phyloP scores from a whole-genome alignment of 2,329 filamentous ascomycete genomes.

The Microdochium paspali region DNA sequence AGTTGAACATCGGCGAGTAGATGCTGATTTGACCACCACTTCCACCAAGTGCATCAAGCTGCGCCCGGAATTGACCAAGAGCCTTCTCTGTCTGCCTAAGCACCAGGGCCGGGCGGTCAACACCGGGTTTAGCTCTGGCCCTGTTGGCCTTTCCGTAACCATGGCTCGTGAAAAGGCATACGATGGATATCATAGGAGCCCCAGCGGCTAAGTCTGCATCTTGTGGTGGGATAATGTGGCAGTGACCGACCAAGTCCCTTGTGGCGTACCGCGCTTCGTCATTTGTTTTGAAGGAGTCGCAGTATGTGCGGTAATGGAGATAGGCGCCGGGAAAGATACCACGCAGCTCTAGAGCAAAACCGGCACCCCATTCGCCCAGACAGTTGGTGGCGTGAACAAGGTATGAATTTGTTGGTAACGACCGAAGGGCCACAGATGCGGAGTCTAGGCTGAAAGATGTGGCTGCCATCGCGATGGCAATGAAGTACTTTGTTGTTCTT shows the following conservation, averaged over 20 bases:
- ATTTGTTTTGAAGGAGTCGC: constrained; percentile 8
- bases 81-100: constrained; percentile 8
- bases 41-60: constrained; percentile 4
- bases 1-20: constrained; percentile 14
- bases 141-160: constrained; percentile 8
- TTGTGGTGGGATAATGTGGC: constrained; percentile 18
- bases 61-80: constrained; percentile 6
- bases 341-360: constrained; percentile 16
- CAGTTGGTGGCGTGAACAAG: constrained; percentile 22
- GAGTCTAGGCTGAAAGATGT: background rate
- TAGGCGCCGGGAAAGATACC: constrained; percentile 15
- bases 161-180: constrained; percentile 13
- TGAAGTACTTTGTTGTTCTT: too few species aligned
- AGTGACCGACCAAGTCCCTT: constrained; percentile 12
- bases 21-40: constrained; percentile 1
- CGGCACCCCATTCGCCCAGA: constrained; percentile 18
- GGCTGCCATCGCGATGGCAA: background rate
- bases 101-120: constrained; percentile 7
- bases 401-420: constrained; percentile 6
- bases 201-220: constrained; percentile 9
- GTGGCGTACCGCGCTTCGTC: constrained; percentile 7
- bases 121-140: constrained; percentile 6
- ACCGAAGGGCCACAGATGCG: constrained; percentile 1
- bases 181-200: constrained; percentile 10
- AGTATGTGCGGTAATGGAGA: constrained; percentile 14